These are phyloP conservation scores for Phalaenopsis hybrid DNA, from an alignment of 116 monocot species.

Conservation along the genomic window DNA sequence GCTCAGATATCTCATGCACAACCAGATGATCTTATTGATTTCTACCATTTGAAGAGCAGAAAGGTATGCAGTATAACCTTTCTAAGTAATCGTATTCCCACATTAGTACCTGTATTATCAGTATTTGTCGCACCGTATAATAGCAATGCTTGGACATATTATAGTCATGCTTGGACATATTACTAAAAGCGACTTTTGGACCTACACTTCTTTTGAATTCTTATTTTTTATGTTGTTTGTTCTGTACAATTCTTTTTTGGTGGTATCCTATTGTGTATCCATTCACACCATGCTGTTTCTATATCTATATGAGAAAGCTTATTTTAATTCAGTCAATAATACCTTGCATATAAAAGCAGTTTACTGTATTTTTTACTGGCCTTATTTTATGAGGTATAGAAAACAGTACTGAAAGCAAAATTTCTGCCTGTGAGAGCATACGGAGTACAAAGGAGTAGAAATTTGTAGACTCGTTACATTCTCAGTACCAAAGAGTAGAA, in stretches of 20 bases:
- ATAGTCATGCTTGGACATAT: not conserved
- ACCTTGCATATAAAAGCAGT: not conserved
- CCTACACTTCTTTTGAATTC: not conserved
- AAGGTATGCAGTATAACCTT: conserved; percentile 30
- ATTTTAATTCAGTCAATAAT: not conserved
- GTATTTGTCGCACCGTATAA: not conserved
- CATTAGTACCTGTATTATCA: conserved; percentile 8
- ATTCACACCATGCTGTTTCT: not conserved
- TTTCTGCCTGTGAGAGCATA: not conserved
- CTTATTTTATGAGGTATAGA: not conserved
- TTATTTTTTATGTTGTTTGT: not conserved
- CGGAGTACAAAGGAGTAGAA: not conserved
- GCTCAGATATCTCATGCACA: conserved; percentile 64
- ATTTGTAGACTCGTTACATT: not conserved
- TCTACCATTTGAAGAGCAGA: conserved; percentile 82
- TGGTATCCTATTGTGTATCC: not conserved
- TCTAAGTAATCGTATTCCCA: conserved; percentile 1
- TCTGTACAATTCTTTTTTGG: not conserved
- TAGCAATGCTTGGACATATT: not conserved
- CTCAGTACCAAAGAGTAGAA: not conserved
- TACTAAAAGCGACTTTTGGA: not conserved
- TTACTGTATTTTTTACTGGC: not conserved
- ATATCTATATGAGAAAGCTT: not conserved
- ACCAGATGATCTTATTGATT: conserved; percentile 85
- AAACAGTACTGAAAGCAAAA: not conserved